Percentiles rank a stretch among this genome's conserved stretches.
Evolutionary conservation across 2,329 filamentous ascomycete genomes (phyloP).

Genomic region (Phaeosphaeria sp.): DNA sequence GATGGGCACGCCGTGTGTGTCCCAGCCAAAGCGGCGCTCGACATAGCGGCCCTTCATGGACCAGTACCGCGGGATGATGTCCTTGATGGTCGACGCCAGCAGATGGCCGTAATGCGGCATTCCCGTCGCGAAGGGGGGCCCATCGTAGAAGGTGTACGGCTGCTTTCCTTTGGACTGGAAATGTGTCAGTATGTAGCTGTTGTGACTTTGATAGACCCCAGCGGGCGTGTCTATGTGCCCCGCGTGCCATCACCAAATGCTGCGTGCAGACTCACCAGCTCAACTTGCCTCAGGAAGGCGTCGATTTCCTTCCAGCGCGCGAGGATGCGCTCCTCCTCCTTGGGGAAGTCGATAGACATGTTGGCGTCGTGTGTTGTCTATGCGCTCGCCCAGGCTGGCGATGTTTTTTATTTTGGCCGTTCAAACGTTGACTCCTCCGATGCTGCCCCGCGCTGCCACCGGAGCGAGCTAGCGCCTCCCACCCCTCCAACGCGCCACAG

Average conservation of each 20-base stretch:
- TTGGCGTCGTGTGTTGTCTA: conserved; percentile 31
- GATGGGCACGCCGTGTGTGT: conserved; percentile 91
- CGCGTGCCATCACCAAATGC: background rate
- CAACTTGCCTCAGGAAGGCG: conserved; percentile 86
- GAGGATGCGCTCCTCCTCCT: conserved; percentile 86
- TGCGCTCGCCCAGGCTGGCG: conserved; percentile 28
- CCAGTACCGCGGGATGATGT: conserved; percentile 96
- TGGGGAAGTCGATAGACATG: conserved; percentile 92
- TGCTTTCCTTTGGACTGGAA: conserved; percentile 72
- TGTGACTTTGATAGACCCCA: no score
- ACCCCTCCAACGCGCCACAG: no score
- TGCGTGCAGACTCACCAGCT: conserved; percentile 62
- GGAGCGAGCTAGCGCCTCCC: background rate
- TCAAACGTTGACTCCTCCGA: conserved; percentile 14
- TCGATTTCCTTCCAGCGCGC: conserved; percentile 89
- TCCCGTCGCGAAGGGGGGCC: conserved; percentile 63
- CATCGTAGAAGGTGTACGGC: conserved; percentile 92
- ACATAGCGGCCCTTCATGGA: conserved; percentile 96
- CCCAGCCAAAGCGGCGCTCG: conserved; percentile 92
- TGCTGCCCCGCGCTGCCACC: background rate
- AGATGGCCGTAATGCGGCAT: conserved; percentile 77
- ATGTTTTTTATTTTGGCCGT: conserved; percentile 28
- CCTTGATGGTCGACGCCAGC: conserved; percentile 92
- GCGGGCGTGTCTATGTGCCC: background rate
- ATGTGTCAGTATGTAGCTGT: conserved; percentile 10